These are phyloP conservation scores for Colletotrichum nymphaeae DNA, from an alignment of 2,329 filamentous ascomycete species.

Conservation along the genomic window DNA sequence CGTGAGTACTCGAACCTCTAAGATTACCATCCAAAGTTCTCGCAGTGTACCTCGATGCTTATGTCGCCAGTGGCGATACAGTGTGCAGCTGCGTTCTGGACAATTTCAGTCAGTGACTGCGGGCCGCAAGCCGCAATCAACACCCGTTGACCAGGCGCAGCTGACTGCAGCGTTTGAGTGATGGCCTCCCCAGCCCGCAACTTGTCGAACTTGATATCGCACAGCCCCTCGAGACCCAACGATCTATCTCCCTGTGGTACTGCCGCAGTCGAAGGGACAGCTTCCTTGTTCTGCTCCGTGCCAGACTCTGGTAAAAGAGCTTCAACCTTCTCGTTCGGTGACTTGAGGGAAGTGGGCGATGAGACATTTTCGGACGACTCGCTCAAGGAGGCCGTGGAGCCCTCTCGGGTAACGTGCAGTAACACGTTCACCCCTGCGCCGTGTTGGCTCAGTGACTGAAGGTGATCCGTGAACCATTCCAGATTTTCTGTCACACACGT, in stretches of 20 bases:
- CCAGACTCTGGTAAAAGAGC: background rate
- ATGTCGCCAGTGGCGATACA: background rate
- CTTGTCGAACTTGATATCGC: background rate
- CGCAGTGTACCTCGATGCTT: background rate
- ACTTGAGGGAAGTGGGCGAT: background rate
- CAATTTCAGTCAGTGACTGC: background rate
- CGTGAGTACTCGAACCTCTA: too few relatives aligned
- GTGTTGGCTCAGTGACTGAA: constrained; percentile 3
- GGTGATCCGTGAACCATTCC: constrained; percentile 9
- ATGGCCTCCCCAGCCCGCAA: background rate
- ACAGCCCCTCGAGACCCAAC: background rate
- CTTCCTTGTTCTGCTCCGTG: background rate
- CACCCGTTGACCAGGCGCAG: background rate
- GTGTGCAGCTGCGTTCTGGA: background rate
- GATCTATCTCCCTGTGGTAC: background rate
- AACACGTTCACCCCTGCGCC: constrained; percentile 6
- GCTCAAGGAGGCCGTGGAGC: background rate
- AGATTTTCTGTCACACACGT: constrained; percentile 1
- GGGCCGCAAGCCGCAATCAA: background rate
- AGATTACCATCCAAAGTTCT: background rate
- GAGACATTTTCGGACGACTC: background rate
- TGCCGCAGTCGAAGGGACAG: background rate
- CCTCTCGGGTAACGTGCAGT: constrained; percentile 7
- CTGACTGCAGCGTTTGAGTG: background rate
- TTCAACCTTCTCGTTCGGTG: background rate